Conservation (phyloP, 148 eudicot genomes). For the Dysphania ambrosioides region DNA sequence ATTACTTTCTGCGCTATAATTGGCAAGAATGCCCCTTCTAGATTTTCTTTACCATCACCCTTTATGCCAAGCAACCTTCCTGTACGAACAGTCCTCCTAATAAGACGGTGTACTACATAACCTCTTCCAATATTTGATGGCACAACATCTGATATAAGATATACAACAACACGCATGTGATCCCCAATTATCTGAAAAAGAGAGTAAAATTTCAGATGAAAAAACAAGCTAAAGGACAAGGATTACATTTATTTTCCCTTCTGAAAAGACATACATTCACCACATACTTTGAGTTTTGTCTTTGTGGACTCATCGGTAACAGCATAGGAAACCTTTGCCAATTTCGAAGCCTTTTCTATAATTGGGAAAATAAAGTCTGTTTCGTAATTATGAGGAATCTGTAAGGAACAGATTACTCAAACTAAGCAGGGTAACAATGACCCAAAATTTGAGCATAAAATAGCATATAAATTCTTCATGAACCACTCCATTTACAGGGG, state of each 20-base stretch:
- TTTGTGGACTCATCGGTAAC: conserved; percentile 66
- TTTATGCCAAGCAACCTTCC: conserved; percentile 87
- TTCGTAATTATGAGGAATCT: conserved; percentile 96
- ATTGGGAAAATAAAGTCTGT: conserved; percentile 91
- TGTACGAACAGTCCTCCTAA: conserved; percentile 86
- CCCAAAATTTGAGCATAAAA: not conserved
- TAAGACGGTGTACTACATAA: conserved; percentile 84
- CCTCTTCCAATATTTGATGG: conserved; percentile 98
- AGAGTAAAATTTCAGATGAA: not conserved
- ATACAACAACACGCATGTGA: conserved; percentile 91
- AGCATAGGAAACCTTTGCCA: conserved; percentile 75
- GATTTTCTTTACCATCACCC: conserved; percentile 60
- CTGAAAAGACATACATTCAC: not conserved
- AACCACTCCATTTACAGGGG: not conserved
- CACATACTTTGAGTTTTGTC: conserved; percentile 75
- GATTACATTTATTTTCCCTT: not conserved
- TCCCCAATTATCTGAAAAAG: conserved; percentile 79
- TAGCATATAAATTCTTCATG: not conserved
- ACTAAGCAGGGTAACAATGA: conserved; percentile 8
- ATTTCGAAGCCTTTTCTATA: conserved; percentile 74
- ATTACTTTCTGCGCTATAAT: conserved; percentile 72
- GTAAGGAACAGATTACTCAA: conserved; percentile 31
- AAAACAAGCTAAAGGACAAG: not conserved
- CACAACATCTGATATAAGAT: conserved; percentile 86
- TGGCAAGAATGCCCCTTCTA: conserved; percentile 82